phyloP scores from a whole-genome alignment of 495 filamentous ascomycete species.

The Poronia punctata region DNA sequence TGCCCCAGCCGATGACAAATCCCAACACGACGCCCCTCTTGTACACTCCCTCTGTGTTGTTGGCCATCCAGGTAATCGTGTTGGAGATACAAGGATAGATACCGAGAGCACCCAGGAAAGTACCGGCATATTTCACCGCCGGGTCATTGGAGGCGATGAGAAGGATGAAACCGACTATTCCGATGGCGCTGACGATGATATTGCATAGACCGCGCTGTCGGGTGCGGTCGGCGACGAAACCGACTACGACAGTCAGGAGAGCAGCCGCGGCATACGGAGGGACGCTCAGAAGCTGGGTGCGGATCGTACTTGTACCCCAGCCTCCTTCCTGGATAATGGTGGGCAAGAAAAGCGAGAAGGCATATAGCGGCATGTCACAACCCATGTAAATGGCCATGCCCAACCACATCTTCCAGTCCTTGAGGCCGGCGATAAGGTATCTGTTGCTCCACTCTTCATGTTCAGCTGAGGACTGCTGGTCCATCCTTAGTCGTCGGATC shows the following conservation, averaged over 20 bases:
- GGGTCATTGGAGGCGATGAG: constrained; percentile 55
- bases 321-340: constrained; percentile 74
- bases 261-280: constrained; percentile 85
- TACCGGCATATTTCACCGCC: constrained; percentile 70
- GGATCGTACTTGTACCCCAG: constrained; percentile 48
- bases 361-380: constrained; percentile 68
- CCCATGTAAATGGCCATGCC: constrained; percentile 79
- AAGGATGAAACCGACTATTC: constrained; percentile 74
- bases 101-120: constrained; percentile 78
- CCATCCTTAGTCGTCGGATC: constrained; percentile 60
- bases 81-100: constrained; percentile 93
- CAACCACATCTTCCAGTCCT: constrained; percentile 83
- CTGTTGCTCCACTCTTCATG: constrained; percentile 71
- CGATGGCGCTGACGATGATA: constrained; percentile 62
- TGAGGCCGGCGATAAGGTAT: constrained; percentile 69
- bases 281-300: constrained; percentile 74
- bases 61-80: constrained; percentile 81
- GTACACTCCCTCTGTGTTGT: constrained; percentile 89
- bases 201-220: constrained; percentile 75
- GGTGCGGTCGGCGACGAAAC: constrained; percentile 74
- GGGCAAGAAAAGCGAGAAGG: constrained; percentile 85
- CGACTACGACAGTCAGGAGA: constrained; percentile 65
- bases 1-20: constrained; percentile 89
- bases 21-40: constrained; percentile 84
- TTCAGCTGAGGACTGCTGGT: constrained; percentile 71